Evolutionary conservation across 2,329 filamentous ascomycete species (phyloP), one percentile per base, ranked within the genome.

Genomic region (Xylaria sp.): DNA sequence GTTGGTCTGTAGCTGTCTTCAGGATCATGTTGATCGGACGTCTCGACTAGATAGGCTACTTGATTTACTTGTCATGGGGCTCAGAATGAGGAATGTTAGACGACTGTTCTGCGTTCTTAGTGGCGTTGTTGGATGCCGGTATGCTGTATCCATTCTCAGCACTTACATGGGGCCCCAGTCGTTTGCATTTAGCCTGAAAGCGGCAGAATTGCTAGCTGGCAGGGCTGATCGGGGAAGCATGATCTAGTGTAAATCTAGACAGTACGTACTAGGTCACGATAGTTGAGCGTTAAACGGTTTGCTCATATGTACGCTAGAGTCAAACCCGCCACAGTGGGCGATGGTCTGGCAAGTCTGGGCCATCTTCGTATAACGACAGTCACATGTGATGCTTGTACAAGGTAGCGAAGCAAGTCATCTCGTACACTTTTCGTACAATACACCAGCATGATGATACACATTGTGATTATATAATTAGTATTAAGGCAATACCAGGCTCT

Each of bases 101-200:
- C 33, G 54, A 13, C 13, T 64, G 44, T 54, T 61, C 48, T 59
- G 42, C 33, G 48, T 54, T n/a, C 36, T 57, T 42, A 42, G 60
- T 54, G 56, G 61, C 36, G 59, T 64, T 60, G 38, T 40, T 40
- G 15, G 38, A 40, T 40, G 42, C 42, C 38, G 40, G 38, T 31
- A 33, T 46, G 40, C 49, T 49, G 59, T 62, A 48, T 51, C 36
- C 6, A 46, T 70, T 56, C 54, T 33, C 51, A 48, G 40, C 31
- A 31, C 48, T 31, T 65, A 48, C 66, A 63, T 57, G 36, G 48
- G 17, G 3, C 64, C 68, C 60, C 26, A 33, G 57, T 64, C 62
- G 31, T 10, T 46, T 59, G 63, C 36, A 72, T 73, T 73, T 73
- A 73, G 71, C 71, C 71, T 73, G 49, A 73, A 72, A 51, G 31